These are phyloP conservation scores for Protomyces inundatus DNA, from an alignment of 1,139 yeast genomes.

Conservation along the genomic window DNA sequence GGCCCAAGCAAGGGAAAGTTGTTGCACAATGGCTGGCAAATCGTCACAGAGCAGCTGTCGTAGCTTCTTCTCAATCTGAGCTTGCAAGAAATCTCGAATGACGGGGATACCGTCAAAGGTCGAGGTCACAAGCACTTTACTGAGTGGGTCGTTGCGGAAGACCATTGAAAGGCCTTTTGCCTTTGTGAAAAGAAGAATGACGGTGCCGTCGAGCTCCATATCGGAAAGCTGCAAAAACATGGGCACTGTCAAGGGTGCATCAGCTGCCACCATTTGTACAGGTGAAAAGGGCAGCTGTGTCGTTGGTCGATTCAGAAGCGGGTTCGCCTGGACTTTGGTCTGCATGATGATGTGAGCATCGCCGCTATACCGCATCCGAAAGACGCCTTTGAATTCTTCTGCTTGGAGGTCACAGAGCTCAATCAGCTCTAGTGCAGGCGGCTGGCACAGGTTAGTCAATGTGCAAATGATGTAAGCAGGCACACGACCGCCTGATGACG, in stretches of 20 bases:
- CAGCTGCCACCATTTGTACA: constrained; percentile 63
- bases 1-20: constrained; percentile 67
- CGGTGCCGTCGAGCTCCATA: constrained; percentile 70
- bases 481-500: neutral
- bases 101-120: constrained; percentile 83
- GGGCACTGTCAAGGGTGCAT: constrained; percentile 70
- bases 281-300: constrained; percentile 49
- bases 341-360: constrained; percentile 74
- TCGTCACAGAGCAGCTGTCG: constrained; percentile 77
- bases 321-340: constrained; percentile 73
- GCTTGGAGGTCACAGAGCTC: constrained; percentile 81
- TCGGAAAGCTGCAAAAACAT: constrained; percentile 69
- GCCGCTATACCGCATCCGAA: constrained; percentile 73
- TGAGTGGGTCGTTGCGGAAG: constrained; percentile 82
- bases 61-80: constrained; percentile 75
- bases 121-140: constrained; percentile 71
- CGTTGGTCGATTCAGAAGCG: constrained; percentile 59
- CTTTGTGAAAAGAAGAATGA: constrained; percentile 74
- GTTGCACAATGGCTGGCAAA: constrained; percentile 72
- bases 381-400: constrained; percentile 78
- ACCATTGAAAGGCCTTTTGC: constrained; percentile 80
- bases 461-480: neutral
- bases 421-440: constrained; percentile 74
- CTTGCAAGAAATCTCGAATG: constrained; percentile 71
- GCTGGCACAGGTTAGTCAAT: constrained; percentile 36